Base-by-base conservation (phyloP, 2,329 filamentous ascomycete genomes). In the Fusarium beomiforme region DNA sequence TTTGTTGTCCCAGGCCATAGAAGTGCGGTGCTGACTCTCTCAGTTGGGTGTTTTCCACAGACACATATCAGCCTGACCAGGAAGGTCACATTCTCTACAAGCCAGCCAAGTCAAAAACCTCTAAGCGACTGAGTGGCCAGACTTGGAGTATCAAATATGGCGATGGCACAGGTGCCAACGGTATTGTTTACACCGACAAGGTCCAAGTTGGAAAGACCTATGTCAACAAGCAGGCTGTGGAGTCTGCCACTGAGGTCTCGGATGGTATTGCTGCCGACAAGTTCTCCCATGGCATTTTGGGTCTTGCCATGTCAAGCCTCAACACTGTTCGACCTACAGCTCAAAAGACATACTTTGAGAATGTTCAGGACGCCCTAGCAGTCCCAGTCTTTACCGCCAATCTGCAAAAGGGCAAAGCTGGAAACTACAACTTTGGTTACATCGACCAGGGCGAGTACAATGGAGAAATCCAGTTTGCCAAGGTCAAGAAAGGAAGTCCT, bases 31-130 rank as follows among this genome's bases (percentile, higher is more conserved):
- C 70, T 69, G 50, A 60, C 55, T 23, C 85, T 39, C 3, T 1
- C n/a, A 86, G 92, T 81, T 93, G 91, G 91, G 88, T 90, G 42
- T 92, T 91, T 80, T 92, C 90, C 0, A 84, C 83, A 21, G 83
- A 89, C 26, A 87, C 90, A 17, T 78, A 87, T 8, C 68, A 79
- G 4, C 78, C 79, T 9, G 78, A 87, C 59, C 81, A 85, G 47
- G 71, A 71, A 1, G 87, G 87, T 8, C 90, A 92, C 73, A 76
- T 80, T 41, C 78, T 89, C 73, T 93, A 93, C 80, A 82, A 84
- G 43, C 87, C 88, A 7, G 72, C 78, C 39, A 61, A 80, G 6
- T 84, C 85, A 29, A 78, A 62, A 10, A 85, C 83, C 4, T 81
- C 81, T 49, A 84, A 83, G 69, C 78, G 83, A 46, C 72, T 89